Evolutionary conservation across 495 filamentous ascomycete genomes (phyloP).

Genomic region (Penicillium atrosanguineum): DNA sequence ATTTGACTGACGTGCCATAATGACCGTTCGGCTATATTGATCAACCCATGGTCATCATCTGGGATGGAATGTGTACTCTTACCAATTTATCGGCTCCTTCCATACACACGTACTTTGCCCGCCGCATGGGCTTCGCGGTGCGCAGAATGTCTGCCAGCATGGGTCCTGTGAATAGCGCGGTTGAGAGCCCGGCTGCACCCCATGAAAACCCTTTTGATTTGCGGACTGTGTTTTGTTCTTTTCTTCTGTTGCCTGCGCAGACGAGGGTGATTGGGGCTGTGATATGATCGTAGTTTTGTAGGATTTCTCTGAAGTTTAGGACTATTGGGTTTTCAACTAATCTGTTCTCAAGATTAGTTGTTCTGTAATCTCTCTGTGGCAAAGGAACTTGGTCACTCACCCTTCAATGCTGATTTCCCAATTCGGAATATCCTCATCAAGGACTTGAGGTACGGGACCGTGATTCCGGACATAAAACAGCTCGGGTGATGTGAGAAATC

Average conservation of each 20-base stretch:
- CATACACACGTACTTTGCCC: conserved; percentile 86
- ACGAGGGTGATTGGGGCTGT: conserved; percentile 89
- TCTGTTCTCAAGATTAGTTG: conserved; percentile 27
- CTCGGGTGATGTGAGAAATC: conserved; percentile 87
- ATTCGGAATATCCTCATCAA: conserved; percentile 66
- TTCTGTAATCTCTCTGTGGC: not conserved
- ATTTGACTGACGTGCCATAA: conserved; percentile 86
- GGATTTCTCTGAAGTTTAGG: conserved; percentile 70
- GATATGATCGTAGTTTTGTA: conserved; percentile 75
- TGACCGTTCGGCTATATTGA: conserved; percentile 70
- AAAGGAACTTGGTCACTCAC: conserved; percentile 28
- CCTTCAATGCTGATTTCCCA: conserved; percentile 90
- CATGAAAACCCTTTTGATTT: conserved; percentile 97
- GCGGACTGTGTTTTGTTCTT: conserved; percentile 89
- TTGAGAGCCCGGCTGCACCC: conserved; percentile 88
- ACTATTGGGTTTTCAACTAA: conserved; percentile 77
- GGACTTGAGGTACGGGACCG: conserved; percentile 77
- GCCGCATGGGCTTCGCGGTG: conserved; percentile 63
- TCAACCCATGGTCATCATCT: conserved; percentile 1
- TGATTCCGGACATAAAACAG: conserved; percentile 97
- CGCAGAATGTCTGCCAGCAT: conserved; percentile 69
- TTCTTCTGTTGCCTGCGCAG: conserved; percentile 89
- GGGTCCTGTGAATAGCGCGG: conserved; percentile 86
- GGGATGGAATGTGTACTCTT: conserved; percentile 14
- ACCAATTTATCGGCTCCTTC: conserved; percentile 85